Conservation (phyloP, 2,329 filamentous ascomycete species). For the Stemphylium lycopersici region DNA sequence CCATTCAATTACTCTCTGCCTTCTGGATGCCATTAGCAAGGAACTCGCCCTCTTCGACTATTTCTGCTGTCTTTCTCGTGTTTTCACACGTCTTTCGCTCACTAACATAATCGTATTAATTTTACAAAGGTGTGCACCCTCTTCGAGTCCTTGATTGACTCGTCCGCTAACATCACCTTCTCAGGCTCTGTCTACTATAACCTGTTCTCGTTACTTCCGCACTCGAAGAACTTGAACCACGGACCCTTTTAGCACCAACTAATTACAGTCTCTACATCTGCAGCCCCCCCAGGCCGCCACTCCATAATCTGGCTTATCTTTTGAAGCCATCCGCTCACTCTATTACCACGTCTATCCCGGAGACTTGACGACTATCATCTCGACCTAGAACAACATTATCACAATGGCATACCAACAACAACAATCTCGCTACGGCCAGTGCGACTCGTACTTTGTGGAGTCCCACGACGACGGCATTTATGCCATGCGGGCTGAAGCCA, state of each 20-base stretch:
- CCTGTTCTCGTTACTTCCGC: constrained; percentile 45
- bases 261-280: constrained; percentile 61
- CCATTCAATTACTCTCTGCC: constrained; percentile 47
- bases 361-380: constrained; percentile 56
- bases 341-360: constrained; percentile 44
- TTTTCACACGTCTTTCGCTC: constrained; percentile 46
- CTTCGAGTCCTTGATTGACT: constrained; percentile 21
- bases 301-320: constrained; percentile 53
- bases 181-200: constrained; percentile 44
- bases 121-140: constrained; percentile 52
- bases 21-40: constrained; percentile 54
- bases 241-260: constrained; percentile 58
- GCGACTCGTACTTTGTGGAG: constrained; percentile 73
- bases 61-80: constrained; percentile 42
- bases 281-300: constrained; percentile 57
- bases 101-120: constrained; percentile 57
- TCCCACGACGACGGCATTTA: constrained; percentile 61
- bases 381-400: constrained; percentile 46
- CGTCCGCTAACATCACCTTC: constrained; percentile 24
- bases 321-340: constrained; percentile 53
- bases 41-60: constrained; percentile 43
- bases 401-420: constrained; percentile 63
- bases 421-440: constrained; percentile 64
- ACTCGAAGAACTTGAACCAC: constrained; percentile 40
- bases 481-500: constrained; percentile 67